These are phyloP conservation scores for Huntiella bhutanensis DNA, from an alignment of 2,329 filamentous ascomycete species.

Conservation along the genomic window DNA sequence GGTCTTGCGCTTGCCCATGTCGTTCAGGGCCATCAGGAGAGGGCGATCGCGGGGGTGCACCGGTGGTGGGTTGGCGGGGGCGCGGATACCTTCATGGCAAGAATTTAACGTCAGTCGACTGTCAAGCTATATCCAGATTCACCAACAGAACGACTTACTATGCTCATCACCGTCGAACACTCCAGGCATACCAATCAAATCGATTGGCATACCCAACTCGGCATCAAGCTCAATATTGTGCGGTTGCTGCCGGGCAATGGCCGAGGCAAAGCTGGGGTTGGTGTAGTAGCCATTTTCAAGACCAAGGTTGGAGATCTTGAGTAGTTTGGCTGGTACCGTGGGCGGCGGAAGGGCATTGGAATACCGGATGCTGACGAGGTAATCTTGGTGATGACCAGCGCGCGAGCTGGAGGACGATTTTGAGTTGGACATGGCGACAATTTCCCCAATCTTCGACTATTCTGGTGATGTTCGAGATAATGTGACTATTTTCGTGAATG, in stretches of 20 bases:
- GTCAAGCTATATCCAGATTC: not conserved
- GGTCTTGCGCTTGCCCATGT: slow-evolving; percentile 66
- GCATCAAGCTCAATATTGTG: slow-evolving; percentile 95
- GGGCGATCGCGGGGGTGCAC: slow-evolving; percentile 70
- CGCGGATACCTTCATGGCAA: slow-evolving; percentile 50
- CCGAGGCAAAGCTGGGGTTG: slow-evolving; percentile 72
- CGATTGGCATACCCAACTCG: slow-evolving; percentile 92
- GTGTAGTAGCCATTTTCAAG: slow-evolving; percentile 77
- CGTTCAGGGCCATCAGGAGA: slow-evolving; percentile 65
- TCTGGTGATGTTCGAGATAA: no score
- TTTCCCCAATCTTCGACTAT: no score
- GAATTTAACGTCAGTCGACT: not conserved
- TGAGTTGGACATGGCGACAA: slow-evolving; percentile 6
- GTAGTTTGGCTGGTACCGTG: slow-evolving; percentile 83
- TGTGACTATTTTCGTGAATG: no score
- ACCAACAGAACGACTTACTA: slow-evolving; percentile 36
- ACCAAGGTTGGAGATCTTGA: slow-evolving; percentile 89
- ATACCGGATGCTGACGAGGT: slow-evolving; percentile 88
- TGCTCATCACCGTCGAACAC: slow-evolving; percentile 91
- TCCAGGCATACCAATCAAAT: slow-evolving; percentile 83
- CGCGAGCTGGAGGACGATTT: slow-evolving; percentile 26
- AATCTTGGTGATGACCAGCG: slow-evolving; percentile 65
- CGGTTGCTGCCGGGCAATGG: slow-evolving; percentile 76
- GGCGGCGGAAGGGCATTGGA: slow-evolving; percentile 91
- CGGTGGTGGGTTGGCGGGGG: slow-evolving; percentile 48